Base-by-base conservation (phyloP, 306 rosid genomes). In the Prunus salicina region DNA sequence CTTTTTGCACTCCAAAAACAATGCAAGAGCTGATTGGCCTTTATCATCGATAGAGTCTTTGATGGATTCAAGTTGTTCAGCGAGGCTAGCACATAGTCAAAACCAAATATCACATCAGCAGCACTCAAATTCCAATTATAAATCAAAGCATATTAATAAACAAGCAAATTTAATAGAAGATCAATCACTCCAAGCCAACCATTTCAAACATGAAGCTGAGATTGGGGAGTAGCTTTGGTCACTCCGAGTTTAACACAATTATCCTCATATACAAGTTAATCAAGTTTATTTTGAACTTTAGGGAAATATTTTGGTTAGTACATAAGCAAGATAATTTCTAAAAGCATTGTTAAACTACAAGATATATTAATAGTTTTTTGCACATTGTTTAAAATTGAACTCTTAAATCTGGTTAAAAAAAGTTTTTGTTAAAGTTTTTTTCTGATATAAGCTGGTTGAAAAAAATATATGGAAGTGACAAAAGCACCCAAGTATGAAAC, bases 11-110 rank as follows among this genome's bases (percentile, higher is more conserved):
- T 92, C 97, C 82, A 95, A 80, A 85, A 95, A 95, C 53, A 69
- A 73, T 16, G 80, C 61, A 73, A 95, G 90, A 70, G 97, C 85
- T 69, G 90, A 80, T 69, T 72, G 75, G 68, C 86, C 96, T 74
- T 67, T 34, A 66, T 85, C 87, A 81, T 91, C 96, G 81, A 95
- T 45, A 47, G 99, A 90, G 70, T 84, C 86, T 30, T 57, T 74
- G 77, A 95, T 88, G 69, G 97, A 90, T 82, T 90, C 93, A 77
- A 95, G 92, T 87, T 92, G 97, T 83, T 95, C 97, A 3, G 97
- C 78, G 69, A 95, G 97, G 82, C 99, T 95, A 80, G 76, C 81
- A 69, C 67, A 71, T 61, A 86, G 53, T 60, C 76, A 82, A 46
- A 67, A 34, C 51, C 52, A 73, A 47, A 71, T 16, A 47, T 49